Base-by-base conservation (phyloP, 495 filamentous ascomycete species). In the Hyaloscypha hepaticicola region DNA sequence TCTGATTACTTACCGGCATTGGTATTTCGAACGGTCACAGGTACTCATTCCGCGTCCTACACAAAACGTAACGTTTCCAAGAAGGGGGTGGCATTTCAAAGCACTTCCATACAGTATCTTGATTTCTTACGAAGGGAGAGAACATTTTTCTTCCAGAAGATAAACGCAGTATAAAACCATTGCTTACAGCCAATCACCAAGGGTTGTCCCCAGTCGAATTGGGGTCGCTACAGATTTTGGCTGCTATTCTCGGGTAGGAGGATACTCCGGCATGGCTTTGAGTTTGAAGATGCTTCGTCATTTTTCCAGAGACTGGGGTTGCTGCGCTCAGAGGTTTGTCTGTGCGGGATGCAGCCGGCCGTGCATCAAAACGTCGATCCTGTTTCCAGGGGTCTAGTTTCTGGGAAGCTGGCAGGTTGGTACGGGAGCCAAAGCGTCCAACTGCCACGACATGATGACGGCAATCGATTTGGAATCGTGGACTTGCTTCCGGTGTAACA, bases 241-340 rank as follows among this genome's bases (percentile, higher is more conserved):
- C n/a, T 24, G 22, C 50, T 45, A 45, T 4, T 41, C 38, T 45
- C 38, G 19, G 14, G 11, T 45, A 16, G 38, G 38, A 45, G 38
- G 19, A 16, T 4, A 45, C 21, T 53, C 26, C 50, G 22, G 9
- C 0, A 26, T 25, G 8, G 22, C 50, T 24, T 53, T 53, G 8
- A 53, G 22, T 24, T 53, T 53, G 8, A 53, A 16, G 5, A 53
- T 24, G 50, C 50, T 53, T 53, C 50, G 50, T 53, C 50, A 53
- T 53, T 53, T 27, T n/a, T 21, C 22, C 50, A 28, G n/a, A 53
- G n/a, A 16, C 50, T 24, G n/a, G 50, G 50, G 26, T 53, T 24
- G 26, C 50, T 28, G 50, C 50, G 50, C 50, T 11, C 50, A 53
- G 50, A 26, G 8, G 19, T 26, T 53, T 26, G 50, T 53, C 50